Percentiles rank a stretch among this genome's conserved stretches.
Conservation (phyloP, 2,329 filamentous ascomycete genomes). For the Colletotrichum sp. region DNA sequence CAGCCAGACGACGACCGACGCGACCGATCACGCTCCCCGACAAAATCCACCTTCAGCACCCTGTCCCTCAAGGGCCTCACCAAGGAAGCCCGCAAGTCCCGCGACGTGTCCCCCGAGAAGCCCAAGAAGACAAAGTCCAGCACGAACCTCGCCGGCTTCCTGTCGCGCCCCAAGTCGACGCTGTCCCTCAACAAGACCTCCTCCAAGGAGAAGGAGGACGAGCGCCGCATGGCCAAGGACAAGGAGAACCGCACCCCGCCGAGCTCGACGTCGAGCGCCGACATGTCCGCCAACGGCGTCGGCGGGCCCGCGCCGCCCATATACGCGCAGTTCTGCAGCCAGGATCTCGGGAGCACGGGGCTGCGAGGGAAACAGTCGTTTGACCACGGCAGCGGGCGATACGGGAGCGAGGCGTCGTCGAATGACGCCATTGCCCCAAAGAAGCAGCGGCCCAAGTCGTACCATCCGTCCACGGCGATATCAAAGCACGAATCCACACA, state of each 20-base stretch:
- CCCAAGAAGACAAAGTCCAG: conserved; percentile 83
- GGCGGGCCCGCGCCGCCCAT: conserved; percentile 65
- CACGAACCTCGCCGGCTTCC: conserved; percentile 78
- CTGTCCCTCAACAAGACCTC: conserved; percentile 65
- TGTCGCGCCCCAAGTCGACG: conserved; percentile 76
- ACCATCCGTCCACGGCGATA: conserved; percentile 39
- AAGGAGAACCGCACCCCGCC: conserved; percentile 83
- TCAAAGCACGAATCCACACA: conserved; percentile 28
- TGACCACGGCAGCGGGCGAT: conserved; percentile 11
- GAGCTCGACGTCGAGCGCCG: conserved; percentile 45
- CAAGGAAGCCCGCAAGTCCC: conserved; percentile 43
- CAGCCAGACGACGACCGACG: conserved; percentile 36
- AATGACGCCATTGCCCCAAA: neutral
- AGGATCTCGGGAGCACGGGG: conserved; percentile 30
- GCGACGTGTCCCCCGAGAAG: conserved; percentile 61
- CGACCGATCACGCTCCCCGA: conserved; percentile 41
- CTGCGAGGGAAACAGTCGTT: conserved; percentile 23
- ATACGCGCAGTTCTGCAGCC: conserved; percentile 74
- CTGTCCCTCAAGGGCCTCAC: conserved; percentile 49
- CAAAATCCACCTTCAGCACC: conserved; percentile 48
- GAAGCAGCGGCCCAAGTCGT: conserved; percentile 57
- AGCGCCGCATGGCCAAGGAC: conserved; percentile 61
- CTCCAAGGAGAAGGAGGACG: conserved; percentile 51
- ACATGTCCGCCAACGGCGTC: conserved; percentile 28
- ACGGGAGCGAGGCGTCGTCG: conserved; percentile 12